phyloP scores from a whole-genome alignment of 441 rosid genomes.

The Brassica balearica region DNA sequence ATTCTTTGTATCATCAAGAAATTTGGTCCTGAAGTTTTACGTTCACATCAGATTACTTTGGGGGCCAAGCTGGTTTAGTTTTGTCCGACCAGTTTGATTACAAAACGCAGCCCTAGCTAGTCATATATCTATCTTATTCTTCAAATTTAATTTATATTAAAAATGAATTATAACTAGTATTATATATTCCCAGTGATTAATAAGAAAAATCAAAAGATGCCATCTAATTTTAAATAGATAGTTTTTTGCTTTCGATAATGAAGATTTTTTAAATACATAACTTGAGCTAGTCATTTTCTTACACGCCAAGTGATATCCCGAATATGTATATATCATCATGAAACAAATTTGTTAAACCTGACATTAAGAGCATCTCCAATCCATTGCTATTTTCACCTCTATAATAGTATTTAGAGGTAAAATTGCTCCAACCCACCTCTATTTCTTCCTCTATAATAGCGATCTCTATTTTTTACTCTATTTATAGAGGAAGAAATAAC shows the following conservation, averaged over 20 bases:
- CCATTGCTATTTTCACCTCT: too few relatives aligned
- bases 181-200: conserved; percentile 24
- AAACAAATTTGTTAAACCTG: conserved; percentile 22
- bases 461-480: too few relatives aligned
- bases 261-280: conserved; percentile 4
- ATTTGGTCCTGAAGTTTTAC: conserved; percentile 25
- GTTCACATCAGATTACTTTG: conserved; percentile 35
- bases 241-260: background rate
- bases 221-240: conserved; percentile 1
- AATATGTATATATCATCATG: background rate
- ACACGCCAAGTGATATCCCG: conserved; percentile 4
- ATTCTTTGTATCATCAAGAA: conserved; percentile 31
- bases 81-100: conserved; percentile 35
- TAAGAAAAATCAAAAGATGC: conserved; percentile 33
- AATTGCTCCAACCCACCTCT: too few relatives aligned
- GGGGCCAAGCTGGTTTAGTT: conserved; percentile 15
- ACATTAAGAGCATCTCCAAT: too few relatives aligned
- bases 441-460: too few relatives aligned
- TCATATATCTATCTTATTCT: too few relatives aligned
- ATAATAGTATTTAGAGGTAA: too few relatives aligned
- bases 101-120: conserved; percentile 24
- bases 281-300: conserved; percentile 14
- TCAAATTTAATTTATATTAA: background rate
- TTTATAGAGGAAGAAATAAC: too few relatives aligned
- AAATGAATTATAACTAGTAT: conserved; percentile 17